phyloP scores from a whole-genome alignment of 352 stramenopile genomes.

The Globisporangium megalacanthum region DNA sequence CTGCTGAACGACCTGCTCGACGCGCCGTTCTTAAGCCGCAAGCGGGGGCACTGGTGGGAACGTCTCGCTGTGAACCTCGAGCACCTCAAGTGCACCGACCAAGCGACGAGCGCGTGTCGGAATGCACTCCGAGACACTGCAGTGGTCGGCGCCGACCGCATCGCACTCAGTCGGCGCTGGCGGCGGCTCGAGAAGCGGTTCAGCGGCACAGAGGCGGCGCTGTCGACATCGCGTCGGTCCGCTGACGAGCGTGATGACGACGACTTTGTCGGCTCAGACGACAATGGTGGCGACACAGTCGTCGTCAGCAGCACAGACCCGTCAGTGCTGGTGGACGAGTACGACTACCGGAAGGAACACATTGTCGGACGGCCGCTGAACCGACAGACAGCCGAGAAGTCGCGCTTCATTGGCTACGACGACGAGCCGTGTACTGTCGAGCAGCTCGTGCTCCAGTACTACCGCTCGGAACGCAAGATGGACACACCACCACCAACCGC shows the following conservation, averaged over 20 bases:
- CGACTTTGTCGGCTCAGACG: slow-evolving; percentile 16
- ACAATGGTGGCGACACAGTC: slow-evolving; percentile 1
- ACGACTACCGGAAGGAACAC: slow-evolving; percentile 36
- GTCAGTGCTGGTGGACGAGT: slow-evolving; percentile 6
- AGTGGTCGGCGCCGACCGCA: slow-evolving; percentile 49
- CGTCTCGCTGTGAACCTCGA: slow-evolving; percentile 70
- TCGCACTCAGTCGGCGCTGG: slow-evolving; percentile 44
- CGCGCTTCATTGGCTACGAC: slow-evolving; percentile 83
- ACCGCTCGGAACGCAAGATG: slow-evolving; percentile 24
- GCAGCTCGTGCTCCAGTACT: slow-evolving; percentile 80
- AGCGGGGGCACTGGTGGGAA: slow-evolving; percentile 72
- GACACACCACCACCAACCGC: slow-evolving; percentile 4
- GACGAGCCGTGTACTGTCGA: slow-evolving; percentile 83
- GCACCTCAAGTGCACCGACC: slow-evolving; percentile 53
- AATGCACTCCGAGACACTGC: slow-evolving; percentile 52
- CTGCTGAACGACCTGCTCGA: slow-evolving; percentile 64
- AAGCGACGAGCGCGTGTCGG: slow-evolving; percentile 39
- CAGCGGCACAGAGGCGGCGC: background rate
- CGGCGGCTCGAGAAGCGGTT: slow-evolving; percentile 34
- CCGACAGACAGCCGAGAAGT: slow-evolving; percentile 71
- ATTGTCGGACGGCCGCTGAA: slow-evolving; percentile 75
- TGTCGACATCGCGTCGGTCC: background rate
- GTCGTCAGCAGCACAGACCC: background rate
- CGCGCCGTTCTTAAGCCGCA: slow-evolving; percentile 44
- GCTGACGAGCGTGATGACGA: background rate